Percentiles rank a stretch among this genome's conserved stretches.
Evolutionary conservation across 2,329 filamentous ascomycete species (phyloP).

Genomic region (Tetracladium maxilliforme): DNA sequence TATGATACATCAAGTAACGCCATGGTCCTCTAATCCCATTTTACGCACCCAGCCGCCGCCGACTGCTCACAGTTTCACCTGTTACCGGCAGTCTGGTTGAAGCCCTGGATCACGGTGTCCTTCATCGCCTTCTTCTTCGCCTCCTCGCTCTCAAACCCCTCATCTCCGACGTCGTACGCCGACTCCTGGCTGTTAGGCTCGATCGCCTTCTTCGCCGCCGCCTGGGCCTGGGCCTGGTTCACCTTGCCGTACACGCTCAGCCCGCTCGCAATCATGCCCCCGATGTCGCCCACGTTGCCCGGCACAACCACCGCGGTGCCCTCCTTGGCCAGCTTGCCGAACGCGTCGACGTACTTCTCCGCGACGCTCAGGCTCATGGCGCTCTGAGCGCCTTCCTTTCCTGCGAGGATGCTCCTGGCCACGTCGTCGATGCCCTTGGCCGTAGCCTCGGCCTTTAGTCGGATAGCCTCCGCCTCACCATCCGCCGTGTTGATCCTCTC

Average conservation of each 20-base stretch:
- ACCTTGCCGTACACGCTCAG: slow-evolving; percentile 94
- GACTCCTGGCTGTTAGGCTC: slow-evolving; percentile 20
- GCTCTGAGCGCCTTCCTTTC: slow-evolving; percentile 60
- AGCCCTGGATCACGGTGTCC: slow-evolving; percentile 29
- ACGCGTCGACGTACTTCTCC: slow-evolving; percentile 96
- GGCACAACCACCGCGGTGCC: slow-evolving; percentile 92
- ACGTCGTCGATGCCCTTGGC: slow-evolving; percentile 81
- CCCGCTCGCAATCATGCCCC: slow-evolving; percentile 91
- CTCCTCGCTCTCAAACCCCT: slow-evolving; percentile 9
- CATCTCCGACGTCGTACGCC: slow-evolving; percentile 8
- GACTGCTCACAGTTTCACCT: too few relatives aligned
- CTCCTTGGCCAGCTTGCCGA: slow-evolving; percentile 83
- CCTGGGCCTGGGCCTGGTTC: slow-evolving; percentile 60
- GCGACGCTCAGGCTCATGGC: slow-evolving; percentile 81
- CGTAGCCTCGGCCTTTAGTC: slow-evolving; percentile 73
- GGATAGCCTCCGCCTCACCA: slow-evolving; percentile 89
- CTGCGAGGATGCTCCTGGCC: slow-evolving; percentile 57
- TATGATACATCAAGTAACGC: too few relatives aligned
- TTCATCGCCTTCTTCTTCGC: slow-evolving; percentile 23
- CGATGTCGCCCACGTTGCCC: slow-evolving; percentile 91
- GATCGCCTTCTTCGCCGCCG: slow-evolving; percentile 39
- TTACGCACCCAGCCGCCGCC: too few relatives aligned
- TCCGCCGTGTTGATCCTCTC: slow-evolving; percentile 88
- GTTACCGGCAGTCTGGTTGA: slow-evolving; percentile 15
- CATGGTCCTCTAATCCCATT: too few relatives aligned